phyloP scores from a whole-genome alignment of 805 yeast genomes.

The Candida fluviatilis region DNA sequence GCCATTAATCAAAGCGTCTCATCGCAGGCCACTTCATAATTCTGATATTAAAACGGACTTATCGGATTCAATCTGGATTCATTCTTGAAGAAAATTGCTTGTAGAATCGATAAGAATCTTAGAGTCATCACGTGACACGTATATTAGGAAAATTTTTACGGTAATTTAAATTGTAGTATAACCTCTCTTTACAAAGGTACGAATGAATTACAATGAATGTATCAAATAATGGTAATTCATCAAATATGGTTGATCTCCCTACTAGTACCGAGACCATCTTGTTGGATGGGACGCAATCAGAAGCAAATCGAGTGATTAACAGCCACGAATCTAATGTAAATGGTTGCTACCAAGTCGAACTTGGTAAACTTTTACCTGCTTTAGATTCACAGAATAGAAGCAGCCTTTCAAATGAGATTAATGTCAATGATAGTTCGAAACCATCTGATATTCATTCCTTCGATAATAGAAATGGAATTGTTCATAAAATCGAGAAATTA shows the following conservation, averaged over 20 bases:
- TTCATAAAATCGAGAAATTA: neutral
- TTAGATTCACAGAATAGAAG: neutral
- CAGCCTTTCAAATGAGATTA: neutral
- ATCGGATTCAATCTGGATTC: too few relatives aligned
- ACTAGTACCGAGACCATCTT: neutral
- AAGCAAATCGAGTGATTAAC: neutral
- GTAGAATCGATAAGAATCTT: too few relatives aligned
- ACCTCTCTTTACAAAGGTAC: neutral
- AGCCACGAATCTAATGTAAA: neutral
- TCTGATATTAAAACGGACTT: too few relatives aligned
- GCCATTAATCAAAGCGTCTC: too few relatives aligned
- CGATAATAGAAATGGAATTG: neutral
- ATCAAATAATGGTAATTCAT: neutral
- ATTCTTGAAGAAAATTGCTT: too few relatives aligned
- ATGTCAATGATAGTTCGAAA: neutral
- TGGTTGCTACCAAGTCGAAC: neutral
- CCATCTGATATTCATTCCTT: neutral
- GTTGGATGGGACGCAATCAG: neutral
- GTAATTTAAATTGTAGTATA: neutral
- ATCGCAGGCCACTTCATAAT: too few relatives aligned
- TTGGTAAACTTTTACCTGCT: neutral
- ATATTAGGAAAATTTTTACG: neutral
- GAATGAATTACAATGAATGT: neutral
- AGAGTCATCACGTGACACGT: neutral
- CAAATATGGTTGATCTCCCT: neutral